phyloP scores from a whole-genome alignment of 2,329 filamentous ascomycete genomes.

The Phialophora tarda region DNA sequence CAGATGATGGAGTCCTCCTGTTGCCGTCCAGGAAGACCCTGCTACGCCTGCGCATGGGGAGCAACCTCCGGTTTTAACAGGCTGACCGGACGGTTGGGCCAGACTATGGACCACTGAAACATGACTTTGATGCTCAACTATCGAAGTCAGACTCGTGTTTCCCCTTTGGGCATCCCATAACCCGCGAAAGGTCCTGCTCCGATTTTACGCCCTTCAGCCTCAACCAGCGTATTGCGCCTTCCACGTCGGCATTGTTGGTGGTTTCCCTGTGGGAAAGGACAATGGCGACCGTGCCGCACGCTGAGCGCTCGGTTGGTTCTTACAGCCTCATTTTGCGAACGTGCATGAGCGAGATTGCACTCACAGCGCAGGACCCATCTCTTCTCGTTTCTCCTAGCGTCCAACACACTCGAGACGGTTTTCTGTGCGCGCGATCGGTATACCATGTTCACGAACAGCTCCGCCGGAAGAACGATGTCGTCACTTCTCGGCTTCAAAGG shows the following conservation, averaged over 20 bases:
- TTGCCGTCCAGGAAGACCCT: background rate
- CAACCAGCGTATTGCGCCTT: background rate
- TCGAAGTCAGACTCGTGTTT: background rate
- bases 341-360: conserved; percentile 11
- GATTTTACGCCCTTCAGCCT: background rate
- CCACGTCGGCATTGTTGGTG: background rate
- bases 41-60: background rate
- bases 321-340: background rate
- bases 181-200: background rate
- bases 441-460: background rate
- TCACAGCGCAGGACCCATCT: conserved; percentile 2
- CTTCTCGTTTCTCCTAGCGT: conserved; percentile 2
- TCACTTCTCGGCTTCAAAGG: background rate
- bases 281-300: background rate
- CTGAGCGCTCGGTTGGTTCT: background rate
- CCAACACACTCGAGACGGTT: background rate
- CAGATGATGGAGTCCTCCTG: background rate
- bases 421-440: background rate
- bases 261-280: background rate
- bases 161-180: background rate
- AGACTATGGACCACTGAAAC: background rate
- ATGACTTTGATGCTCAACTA: background rate
- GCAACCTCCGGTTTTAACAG: background rate
- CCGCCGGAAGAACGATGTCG: background rate
- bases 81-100: conserved; percentile 3